Base-by-base conservation (phyloP, 163 green algal species). In the Scenedesmus sp. region DNA sequence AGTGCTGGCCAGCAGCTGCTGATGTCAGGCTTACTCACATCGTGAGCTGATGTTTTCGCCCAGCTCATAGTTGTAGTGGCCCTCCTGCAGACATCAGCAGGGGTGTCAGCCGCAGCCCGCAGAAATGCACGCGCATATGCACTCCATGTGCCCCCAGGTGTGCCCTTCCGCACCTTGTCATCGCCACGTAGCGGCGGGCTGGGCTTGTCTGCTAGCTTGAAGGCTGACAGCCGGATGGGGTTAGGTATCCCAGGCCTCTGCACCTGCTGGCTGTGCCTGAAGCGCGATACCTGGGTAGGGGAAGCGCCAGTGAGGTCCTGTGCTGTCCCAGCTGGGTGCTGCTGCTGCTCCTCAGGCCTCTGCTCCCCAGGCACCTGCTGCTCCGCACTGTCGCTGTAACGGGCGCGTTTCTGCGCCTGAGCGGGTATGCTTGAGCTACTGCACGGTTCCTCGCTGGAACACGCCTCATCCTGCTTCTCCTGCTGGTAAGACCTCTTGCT, bases 1-100 rank as follows among this genome's bases (percentile, higher is more conserved):
- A 46, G 34, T 46, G 34, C 34, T 46, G 34, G 64, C 13, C 3
- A 46, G n/a, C 60, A 79, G n/a, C 86, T 67, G 88, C 13, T 52
- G 6, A 16, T 12, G 8, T n/a, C 60, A 8, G 20, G 73, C 66
- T 55, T 86, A 94, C 97, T 96, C 83, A 98, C 97, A 98, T 94
- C 97, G 91, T 20, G 95, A 96, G 74, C 95, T 96, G 64, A 99
- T 93, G 89, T 99, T 99, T 23, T 99, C 97, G 2, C 97, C 97
- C 55, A 98, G 95, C 77, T 97, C 94, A 73, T 97, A 99, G 7
- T 94, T 87, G 81, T 97, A 99, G 82, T 99, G 97, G 1, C 97
- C 97, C 64, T 98, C 97, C 94, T 97, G 94, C 84, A 87, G 34
- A 74, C 20, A 84, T 46, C 23, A 84, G 55, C 55, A 86, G 8